A percentile compares a stretch with the other conserved stretches of the same genome.
phyloP scores from a whole-genome alignment of 495 filamentous ascomycete genomes.

The Tuber umbilicatum region DNA sequence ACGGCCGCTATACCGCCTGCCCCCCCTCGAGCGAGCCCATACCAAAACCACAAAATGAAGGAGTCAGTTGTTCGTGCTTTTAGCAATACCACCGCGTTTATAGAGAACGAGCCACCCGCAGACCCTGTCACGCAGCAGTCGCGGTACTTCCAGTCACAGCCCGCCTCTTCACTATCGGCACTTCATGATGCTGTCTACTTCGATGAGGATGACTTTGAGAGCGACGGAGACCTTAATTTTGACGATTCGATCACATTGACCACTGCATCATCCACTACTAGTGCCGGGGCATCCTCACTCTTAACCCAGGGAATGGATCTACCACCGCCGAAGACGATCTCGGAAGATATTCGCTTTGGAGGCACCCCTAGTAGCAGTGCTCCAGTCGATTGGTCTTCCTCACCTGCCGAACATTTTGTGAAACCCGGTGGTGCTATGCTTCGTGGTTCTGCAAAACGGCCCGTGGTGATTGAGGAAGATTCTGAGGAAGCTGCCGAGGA shows the following conservation, averaged over 20 bases:
- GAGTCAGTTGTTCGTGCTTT: conserved; percentile 23
- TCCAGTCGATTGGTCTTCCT: conserved; percentile 60
- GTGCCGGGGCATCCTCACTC: conserved; percentile 4
- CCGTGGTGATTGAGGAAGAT: conserved; percentile 40
- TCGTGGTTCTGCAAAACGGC: conserved; percentile 26
- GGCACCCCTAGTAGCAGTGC: conserved; percentile 46
- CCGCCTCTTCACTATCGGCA: conserved; percentile 23
- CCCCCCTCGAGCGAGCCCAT: neutral
- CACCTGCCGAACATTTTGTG: conserved; percentile 50
- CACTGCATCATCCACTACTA: conserved; percentile 3
- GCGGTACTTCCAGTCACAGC: neutral
- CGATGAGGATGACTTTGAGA: conserved; percentile 62
- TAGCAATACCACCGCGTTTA: conserved; percentile 26
- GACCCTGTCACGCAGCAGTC: conserved; percentile 9
- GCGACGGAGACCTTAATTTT: conserved; percentile 59
- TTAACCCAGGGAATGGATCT: conserved; percentile 19
- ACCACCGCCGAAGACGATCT: conserved; percentile 33
- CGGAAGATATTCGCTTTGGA: conserved; percentile 6
- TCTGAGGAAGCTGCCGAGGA: conserved; percentile 39
- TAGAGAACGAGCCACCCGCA: conserved; percentile 8
- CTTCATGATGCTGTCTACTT: conserved; percentile 48
- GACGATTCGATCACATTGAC: conserved; percentile 47
- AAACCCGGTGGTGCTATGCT: conserved; percentile 11
- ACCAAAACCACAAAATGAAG: conserved; percentile 6
- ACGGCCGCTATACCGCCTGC: neutral